phyloP scores from a whole-genome alignment of 768 basidiomycete species.

The Austroboletus eburneus region DNA sequence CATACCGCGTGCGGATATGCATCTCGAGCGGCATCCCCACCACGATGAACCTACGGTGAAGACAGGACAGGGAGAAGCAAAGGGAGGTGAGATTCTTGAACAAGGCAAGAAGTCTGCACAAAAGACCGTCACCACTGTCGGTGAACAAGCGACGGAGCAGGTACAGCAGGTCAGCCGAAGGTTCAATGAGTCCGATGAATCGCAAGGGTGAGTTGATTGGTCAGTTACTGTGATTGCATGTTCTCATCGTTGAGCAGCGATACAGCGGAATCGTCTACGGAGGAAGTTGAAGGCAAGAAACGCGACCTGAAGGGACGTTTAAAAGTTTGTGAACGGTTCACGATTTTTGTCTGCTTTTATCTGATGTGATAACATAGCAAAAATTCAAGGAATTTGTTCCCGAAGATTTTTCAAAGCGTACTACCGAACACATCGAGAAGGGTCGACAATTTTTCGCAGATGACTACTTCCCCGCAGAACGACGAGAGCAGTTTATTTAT shows the following conservation, averaged over 20 bases:
- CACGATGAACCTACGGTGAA: conserved; percentile 38
- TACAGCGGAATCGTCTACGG: conserved; percentile 16
- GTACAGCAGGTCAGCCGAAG: conserved; percentile 3
- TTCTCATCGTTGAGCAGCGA: conserved; percentile 16
- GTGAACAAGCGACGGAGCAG: conserved; percentile 9
- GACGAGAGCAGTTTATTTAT: conserved; percentile 91
- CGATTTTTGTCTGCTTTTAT: too few species aligned
- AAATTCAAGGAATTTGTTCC: conserved; percentile 56
- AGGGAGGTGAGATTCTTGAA: conserved; percentile 21
- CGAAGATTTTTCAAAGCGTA: conserved; percentile 60
- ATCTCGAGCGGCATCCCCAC: conserved; percentile 48
- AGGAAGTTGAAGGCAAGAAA: conserved; percentile 37
- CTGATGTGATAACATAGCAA: too few species aligned
- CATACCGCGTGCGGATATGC: conserved; percentile 42
- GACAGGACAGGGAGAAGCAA: conserved; percentile 32
- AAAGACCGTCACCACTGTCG: not conserved
- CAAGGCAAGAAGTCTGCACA: conserved; percentile 17
- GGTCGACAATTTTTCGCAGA: conserved; percentile 68
- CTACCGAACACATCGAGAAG: conserved; percentile 50
- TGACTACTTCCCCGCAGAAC: conserved; percentile 86
- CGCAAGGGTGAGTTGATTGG: conserved; percentile 13
- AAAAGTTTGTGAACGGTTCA: too few species aligned
- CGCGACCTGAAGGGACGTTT: conserved; percentile 30
- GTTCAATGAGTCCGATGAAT: conserved; percentile 1
- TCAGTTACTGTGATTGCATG: too few species aligned